Evolutionary conservation across 139 green algal genomes (phyloP).

Genomic region (Micromonas pusilla): DNA sequence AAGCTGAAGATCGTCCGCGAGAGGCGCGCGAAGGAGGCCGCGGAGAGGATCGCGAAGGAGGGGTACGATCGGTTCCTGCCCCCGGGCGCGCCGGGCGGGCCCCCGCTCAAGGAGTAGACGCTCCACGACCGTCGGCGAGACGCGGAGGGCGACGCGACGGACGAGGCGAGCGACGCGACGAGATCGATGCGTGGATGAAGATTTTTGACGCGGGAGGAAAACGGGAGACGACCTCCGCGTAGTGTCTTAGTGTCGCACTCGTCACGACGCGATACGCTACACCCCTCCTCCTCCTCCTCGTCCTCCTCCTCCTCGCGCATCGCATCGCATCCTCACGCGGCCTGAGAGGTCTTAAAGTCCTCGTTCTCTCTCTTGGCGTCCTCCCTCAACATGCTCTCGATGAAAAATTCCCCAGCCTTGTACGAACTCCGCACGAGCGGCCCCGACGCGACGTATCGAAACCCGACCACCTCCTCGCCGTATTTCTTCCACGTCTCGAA

Average conservation of each 20-base stretch:
- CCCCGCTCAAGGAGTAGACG: neutral
- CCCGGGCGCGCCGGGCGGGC: neutral
- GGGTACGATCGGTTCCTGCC: constrained; percentile 1
- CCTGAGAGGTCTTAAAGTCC: no score
- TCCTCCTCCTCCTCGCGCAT: neutral
- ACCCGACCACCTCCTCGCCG: constrained; percentile 71
- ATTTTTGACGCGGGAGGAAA: no score
- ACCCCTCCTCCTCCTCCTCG: no score
- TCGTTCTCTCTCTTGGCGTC: neutral
- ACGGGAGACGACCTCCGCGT: no score
- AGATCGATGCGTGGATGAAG: no score
- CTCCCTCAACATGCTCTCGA: constrained; percentile 19
- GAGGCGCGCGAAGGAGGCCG: constrained; percentile 11
- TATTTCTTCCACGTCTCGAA: constrained; percentile 80
- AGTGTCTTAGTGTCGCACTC: no score
- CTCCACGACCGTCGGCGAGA: neutral
- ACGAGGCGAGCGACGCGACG: no score
- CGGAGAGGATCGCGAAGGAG: constrained; percentile 13
- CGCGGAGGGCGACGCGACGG: neutral
- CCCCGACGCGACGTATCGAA: constrained; percentile 87
- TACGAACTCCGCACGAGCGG: constrained; percentile 94
- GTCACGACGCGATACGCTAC: no score
- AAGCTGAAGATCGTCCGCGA: constrained; percentile 14
- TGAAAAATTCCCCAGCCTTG: constrained; percentile 85
- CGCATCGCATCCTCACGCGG: neutral